Evolutionary conservation across 169 alveolate genomes (phyloP), one percentile per base, ranked within the genome.

Genomic region (Plasmodium gallinaceum): DNA sequence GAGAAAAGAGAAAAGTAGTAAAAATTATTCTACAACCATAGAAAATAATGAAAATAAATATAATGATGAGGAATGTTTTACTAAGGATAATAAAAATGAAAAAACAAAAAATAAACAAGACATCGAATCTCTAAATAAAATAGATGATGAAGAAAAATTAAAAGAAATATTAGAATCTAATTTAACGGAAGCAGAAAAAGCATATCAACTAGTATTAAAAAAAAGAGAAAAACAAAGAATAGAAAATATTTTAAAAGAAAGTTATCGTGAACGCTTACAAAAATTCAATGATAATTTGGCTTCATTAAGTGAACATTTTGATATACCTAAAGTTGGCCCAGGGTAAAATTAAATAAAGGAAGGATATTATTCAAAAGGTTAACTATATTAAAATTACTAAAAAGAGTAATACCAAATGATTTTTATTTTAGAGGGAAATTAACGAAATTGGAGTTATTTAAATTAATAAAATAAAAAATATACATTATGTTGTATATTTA

Each of bases 261-360:
- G 97, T 8, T 97, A 96, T 73, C 95, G 98, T 20, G 96, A 96
- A 60, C 57, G 96, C 60, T 92, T 96, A 51, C 96, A 95, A 46
- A 94, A 95, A 71, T 95, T 96, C 74, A 96, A 96, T 65, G 88
- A 87, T 57, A 96, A 96, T 71, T 95, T 96, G 2, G 93, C 97
- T 0, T 92, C 94, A 20, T 93, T 96, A 10, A 94, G 98, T 5
- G 98, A 96, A 37, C 98, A 96, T 88, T 96, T 96, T 90, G 98
- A 96, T 70, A 96, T 95, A 39, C 98, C 98, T 7, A 96, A 95
- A 62, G 98, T 96, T 37, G 98, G 98, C 14, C 98, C 98, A 4
- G 98, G 98, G 14, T 94, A 89, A 72, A 46, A 37, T 7, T 37
- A 46, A n/a, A 32, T n/a, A 26, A 22, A 73, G 16, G 43, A 8